Evolutionary conservation across 352 stramenopile species (phyloP), one percentile per base, ranked within the genome.

Genomic region (Phytophthora sp.): DNA sequence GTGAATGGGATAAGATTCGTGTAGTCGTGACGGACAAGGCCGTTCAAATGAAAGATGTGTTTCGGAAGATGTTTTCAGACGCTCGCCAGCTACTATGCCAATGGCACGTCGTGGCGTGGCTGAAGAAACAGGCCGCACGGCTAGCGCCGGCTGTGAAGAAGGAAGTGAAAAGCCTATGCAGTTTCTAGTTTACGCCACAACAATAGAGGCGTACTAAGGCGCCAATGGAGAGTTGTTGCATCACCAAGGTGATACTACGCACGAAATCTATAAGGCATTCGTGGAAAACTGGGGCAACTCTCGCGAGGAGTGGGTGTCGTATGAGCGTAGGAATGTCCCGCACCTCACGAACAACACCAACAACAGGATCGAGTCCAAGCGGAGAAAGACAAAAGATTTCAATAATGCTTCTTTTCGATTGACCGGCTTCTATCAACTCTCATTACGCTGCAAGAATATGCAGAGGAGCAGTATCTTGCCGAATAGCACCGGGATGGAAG

Each of bases 331-430:
- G 2, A 16, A 46, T 0, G 57, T 68, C 0, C 42, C 46, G 0
- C 53, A 58, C 20, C 27, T 53, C 3, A 63, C 26, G 0, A 69
- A 55, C 44, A 57, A 69, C 33, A 69, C 52, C 0, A 69, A 69
- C 52, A 69, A 63, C 27, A 4, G 49, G 1, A 36, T 61, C 15
- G 59, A 67, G 16, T 56, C 58, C 3, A 61, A 61, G 12, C 47
- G 30, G 59, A 35, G 38, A 0, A 58, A 61, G 12, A 55, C 55
- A 3, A 61, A 59, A 23, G 36, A 61, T 4, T 31, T 55, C 1
- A 36, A 56, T 13, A 52, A 51, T 4, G 38, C 16, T 13, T 30
- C 3, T 59, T 33, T 2, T 23, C 20, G 0, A 66, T 54, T 29
- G 58, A 66, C 4, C 26, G 57, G 8, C 4, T 63, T 1, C 3